Conservation (phyloP, 345 rosid genomes). For the Eucalyptus viminalis region DNA sequence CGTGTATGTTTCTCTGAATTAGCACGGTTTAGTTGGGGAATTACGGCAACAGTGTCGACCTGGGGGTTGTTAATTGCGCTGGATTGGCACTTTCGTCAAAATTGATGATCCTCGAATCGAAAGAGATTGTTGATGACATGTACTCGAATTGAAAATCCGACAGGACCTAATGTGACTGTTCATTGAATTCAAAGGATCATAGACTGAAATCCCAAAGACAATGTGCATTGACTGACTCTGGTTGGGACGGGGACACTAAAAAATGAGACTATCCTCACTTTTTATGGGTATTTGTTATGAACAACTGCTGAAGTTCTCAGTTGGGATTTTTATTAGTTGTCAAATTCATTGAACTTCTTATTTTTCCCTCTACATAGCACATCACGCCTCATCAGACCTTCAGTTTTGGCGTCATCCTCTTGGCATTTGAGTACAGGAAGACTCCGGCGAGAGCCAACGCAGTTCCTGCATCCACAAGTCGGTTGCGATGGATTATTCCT, state of each 20-base stretch:
- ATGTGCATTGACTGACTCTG: neutral
- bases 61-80: neutral
- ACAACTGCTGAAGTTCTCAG: neutral
- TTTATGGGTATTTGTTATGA: neutral
- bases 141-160: neutral
- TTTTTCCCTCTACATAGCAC: neutral
- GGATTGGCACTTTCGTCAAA: neutral
- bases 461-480: conserved; percentile 37
- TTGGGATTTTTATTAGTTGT: neutral
- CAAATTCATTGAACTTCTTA: neutral
- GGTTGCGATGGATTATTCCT: neutral
- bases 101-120: neutral
- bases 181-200: neutral
- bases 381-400: conserved; percentile 16
- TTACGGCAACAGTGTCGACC: no score
- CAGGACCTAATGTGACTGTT: neutral
- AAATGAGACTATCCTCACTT: neutral
- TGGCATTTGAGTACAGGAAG: conserved; percentile 53
- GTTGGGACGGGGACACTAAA: neutral
- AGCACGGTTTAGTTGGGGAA: neutral
- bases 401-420: conserved; percentile 24
- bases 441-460: conserved; percentile 71
- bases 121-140: neutral
- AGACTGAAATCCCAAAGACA: neutral
- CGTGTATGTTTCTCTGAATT: neutral